These are phyloP conservation scores for Chytriomyces hyalinus DNA, from an alignment of 192 early-diverging fungal species.

Conservation along the genomic window DNA sequence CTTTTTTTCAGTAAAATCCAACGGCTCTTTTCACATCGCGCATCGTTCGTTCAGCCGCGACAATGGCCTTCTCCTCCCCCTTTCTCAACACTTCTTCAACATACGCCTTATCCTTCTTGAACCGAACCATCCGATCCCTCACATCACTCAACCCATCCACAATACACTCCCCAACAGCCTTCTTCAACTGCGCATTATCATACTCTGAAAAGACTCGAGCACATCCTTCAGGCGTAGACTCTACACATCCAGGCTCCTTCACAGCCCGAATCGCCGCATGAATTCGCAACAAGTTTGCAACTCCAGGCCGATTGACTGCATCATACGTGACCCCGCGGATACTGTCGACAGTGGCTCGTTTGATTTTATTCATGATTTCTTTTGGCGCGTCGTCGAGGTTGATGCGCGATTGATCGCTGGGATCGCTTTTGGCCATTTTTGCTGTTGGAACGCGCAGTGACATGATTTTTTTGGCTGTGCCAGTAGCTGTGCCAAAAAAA, in stretches of 20 bases:
- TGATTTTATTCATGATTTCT: constrained; percentile 71
- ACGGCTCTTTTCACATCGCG: constrained; percentile 58
- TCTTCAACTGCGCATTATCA: constrained; percentile 74
- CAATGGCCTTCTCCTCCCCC: constrained; percentile 69
- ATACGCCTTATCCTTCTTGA: constrained; percentile 65
- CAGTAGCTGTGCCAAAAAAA: constrained; percentile 36
- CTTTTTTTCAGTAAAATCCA: constrained; percentile 49
- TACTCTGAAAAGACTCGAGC: constrained; percentile 51
- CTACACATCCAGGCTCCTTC: constrained; percentile 32
- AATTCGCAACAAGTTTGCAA: constrained; percentile 83
- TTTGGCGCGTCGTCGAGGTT: constrained; percentile 74
- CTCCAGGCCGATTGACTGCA: constrained; percentile 72
- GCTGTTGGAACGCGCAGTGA: constrained; percentile 74
- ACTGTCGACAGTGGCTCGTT: constrained; percentile 73
- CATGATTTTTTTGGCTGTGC: constrained; percentile 77
- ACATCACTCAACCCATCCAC: constrained; percentile 69
- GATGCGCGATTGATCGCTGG: constrained; percentile 73
- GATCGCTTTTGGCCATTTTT: constrained; percentile 93
- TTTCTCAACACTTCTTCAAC: constrained; percentile 66
- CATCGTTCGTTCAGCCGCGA: constrained; percentile 66
- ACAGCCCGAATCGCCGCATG: constrained; percentile 58
- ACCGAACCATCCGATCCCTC: constrained; percentile 61
- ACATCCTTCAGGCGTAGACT: constrained; percentile 53
- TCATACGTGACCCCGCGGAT: constrained; percentile 73
- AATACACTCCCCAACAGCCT: constrained; percentile 69